phyloP scores from a whole-genome alignment of 805 yeast species.

The Debaryomyces maramus region DNA sequence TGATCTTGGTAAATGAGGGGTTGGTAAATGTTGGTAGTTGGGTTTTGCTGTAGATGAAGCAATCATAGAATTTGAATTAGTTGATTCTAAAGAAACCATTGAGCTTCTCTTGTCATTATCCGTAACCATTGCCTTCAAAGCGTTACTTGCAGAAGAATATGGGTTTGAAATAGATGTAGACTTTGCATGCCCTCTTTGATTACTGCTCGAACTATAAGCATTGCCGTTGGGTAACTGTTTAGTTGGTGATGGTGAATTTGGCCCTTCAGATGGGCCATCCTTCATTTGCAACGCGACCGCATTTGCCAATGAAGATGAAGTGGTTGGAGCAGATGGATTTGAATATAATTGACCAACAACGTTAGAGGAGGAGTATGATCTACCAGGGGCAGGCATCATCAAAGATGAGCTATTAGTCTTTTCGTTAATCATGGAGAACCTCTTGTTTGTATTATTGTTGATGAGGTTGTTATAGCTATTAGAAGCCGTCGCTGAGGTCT shows the following conservation, averaged over 20 bases:
- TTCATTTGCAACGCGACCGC: conserved; percentile 43
- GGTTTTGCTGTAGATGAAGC: conserved; percentile 14
- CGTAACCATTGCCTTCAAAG: conserved; percentile 71
- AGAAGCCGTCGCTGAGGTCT: conserved; percentile 9
- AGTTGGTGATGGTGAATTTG: conserved; percentile 21
- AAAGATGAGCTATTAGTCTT: conserved; percentile 37
- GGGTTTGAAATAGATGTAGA: conserved; percentile 29
- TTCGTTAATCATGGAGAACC: conserved; percentile 47
- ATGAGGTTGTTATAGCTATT: conserved; percentile 1
- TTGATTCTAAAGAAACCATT: conserved; percentile 16
- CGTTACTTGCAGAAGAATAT: conserved; percentile 61
- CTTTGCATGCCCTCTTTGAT: conserved; percentile 29
- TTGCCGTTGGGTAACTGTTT: conserved; percentile 9
- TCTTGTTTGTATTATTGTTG: conserved; percentile 31
- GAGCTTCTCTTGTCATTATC: conserved; percentile 51
- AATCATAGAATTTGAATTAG: conserved; percentile 9
- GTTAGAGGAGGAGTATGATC: conserved; percentile 36
- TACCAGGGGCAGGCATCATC: conserved; percentile 32
- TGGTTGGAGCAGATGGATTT: conserved; percentile 74
- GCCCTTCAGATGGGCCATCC: conserved; percentile 4
- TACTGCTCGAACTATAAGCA: not conserved
- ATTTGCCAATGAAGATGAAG: conserved; percentile 56
- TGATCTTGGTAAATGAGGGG: conserved; percentile 18
- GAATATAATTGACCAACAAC: conserved; percentile 40
- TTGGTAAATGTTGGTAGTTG: conserved; percentile 10